A percentile compares a stretch with the other conserved stretches of the same genome.
Evolutionary conservation across 805 yeast species (phyloP).

Genomic region (Saturnispora mendoncae): DNA sequence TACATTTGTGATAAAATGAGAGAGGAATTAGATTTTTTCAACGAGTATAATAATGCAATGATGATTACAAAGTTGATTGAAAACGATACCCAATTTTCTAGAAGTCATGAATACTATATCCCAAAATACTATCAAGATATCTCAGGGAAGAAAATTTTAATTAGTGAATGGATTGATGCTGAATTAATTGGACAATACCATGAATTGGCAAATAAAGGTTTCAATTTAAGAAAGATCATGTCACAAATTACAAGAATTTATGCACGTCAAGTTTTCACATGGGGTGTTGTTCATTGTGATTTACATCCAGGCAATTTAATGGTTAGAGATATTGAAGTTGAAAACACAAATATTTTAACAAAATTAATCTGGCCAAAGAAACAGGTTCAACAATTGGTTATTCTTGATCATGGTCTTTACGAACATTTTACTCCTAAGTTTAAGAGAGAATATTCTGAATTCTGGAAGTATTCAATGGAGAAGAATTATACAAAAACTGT

Average conservation of each 20-base stretch:
- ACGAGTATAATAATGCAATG: slow-evolving; percentile 48
- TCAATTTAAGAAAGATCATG: slow-evolving; percentile 36
- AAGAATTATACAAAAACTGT: slow-evolving; percentile 40
- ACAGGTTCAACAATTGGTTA: slow-evolving; percentile 46
- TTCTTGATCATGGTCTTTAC: slow-evolving; percentile 71
- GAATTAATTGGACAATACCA: slow-evolving; percentile 42
- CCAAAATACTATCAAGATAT: slow-evolving; percentile 43
- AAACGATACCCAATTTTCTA: slow-evolving; percentile 32
- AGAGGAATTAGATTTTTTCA: slow-evolving; percentile 53
- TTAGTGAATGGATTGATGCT: slow-evolving; percentile 75
- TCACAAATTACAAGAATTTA: slow-evolving; percentile 41
- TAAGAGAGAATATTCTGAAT: slow-evolving; percentile 44
- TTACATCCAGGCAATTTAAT: slow-evolving; percentile 78
- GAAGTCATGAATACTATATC: slow-evolving; percentile 36
- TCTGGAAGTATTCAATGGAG: slow-evolving; percentile 58
- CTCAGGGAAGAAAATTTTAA: slow-evolving; percentile 43
- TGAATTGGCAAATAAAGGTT: slow-evolving; percentile 32
- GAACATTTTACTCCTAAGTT: slow-evolving; percentile 44
- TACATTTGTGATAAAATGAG: slow-evolving; percentile 50
- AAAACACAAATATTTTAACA: slow-evolving; percentile 7
- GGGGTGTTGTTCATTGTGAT: slow-evolving; percentile 66
- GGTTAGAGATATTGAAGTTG: slow-evolving; percentile 32
- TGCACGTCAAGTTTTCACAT: slow-evolving; percentile 51
- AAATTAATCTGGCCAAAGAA: slow-evolving; percentile 13
- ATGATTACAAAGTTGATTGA: slow-evolving; percentile 31